Percentiles rank a stretch among this genome's conserved stretches.
Conservation (phyloP, 768 basidiomycete species). For the Amanita phalloides region DNA sequence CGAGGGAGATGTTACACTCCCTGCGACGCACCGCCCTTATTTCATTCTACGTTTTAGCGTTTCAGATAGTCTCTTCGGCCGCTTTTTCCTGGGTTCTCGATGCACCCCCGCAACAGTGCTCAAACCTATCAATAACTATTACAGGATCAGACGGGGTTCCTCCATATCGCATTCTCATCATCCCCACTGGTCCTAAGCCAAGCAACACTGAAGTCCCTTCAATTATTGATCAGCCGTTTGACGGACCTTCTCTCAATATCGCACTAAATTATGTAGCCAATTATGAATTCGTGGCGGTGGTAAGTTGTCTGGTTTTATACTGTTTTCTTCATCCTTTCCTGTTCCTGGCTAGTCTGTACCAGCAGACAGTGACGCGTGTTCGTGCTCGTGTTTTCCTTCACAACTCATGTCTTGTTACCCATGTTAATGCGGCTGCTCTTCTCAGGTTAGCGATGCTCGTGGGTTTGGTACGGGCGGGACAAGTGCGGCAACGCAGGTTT, state of each 20-base stretch:
- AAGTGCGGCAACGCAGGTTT: conserved; percentile 50
- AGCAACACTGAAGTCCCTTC: conserved; percentile 54
- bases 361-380: too few relatives aligned
- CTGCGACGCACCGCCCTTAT: conserved; percentile 1
- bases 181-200: conserved; percentile 55
- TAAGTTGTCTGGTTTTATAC: background rate
- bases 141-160: conserved; percentile 46
- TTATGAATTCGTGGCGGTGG: conserved; percentile 56
- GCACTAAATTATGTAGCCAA: conserved; percentile 52
- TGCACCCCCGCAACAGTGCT: conserved; percentile 50
- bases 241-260: conserved; percentile 33
- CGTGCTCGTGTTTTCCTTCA: too few relatives aligned
- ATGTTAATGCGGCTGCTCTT: background rate
- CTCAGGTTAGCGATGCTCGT: conserved; percentile 23
- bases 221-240: conserved; percentile 46
- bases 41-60: conserved; percentile 14
- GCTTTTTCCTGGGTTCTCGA: conserved; percentile 39
- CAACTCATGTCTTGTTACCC: background rate
- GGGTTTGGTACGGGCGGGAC: conserved; percentile 67
- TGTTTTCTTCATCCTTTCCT: conserved; percentile 4
- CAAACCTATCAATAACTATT: conserved; percentile 45
- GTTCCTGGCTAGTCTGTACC: background rate
- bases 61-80: conserved; percentile 15
- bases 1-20: background rate
- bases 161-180: conserved; percentile 55